These are phyloP conservation scores for Asterophora lycoperdoides DNA, from an alignment of 768 basidiomycete genomes.

Conservation along the genomic window DNA sequence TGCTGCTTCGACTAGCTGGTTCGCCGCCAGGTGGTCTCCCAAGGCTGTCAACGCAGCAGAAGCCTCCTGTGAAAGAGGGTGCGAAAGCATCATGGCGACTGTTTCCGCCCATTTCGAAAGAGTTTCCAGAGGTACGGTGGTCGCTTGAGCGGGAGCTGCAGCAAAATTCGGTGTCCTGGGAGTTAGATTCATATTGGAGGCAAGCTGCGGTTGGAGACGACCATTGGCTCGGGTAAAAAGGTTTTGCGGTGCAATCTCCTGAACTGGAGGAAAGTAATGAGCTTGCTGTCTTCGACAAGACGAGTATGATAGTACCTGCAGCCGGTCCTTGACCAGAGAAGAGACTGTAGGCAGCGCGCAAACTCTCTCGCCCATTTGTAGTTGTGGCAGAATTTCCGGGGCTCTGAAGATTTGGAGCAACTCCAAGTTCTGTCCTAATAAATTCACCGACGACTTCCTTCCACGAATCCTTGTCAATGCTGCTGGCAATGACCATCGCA, in stretches of 20 bases:
- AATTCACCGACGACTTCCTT: conserved; percentile 88
- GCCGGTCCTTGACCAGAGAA: conserved; percentile 80
- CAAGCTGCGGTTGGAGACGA: conserved; percentile 35
- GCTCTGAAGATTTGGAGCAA: conserved; percentile 13
- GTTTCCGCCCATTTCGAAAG: conserved; percentile 83
- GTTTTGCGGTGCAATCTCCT: conserved; percentile 65
- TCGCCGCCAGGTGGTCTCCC: conserved; percentile 73
- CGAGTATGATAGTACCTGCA: conserved; percentile 49
- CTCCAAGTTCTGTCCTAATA: conserved; percentile 66
- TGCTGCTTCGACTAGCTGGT: conserved; percentile 78
- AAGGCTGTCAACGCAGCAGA: conserved; percentile 76
- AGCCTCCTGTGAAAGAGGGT: conserved; percentile 61
- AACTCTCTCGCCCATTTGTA: conserved; percentile 59
- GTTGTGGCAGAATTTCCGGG: conserved; percentile 19
- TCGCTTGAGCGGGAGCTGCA: conserved; percentile 33
- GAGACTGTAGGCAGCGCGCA: conserved; percentile 78
- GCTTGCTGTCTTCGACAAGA: background rate
- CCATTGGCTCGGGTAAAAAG: conserved; percentile 40
- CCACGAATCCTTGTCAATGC: conserved; percentile 91
- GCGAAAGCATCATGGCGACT: conserved; percentile 76
- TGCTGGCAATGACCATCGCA: conserved; percentile 90
- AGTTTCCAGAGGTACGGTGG: conserved; percentile 55
- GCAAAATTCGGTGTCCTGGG: conserved; percentile 46
- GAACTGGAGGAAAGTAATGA: conserved; percentile 42
- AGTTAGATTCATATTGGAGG: conserved; percentile 31